Conservation (phyloP, 768 basidiomycete genomes). For the Mycena albidolilacea region DNA sequence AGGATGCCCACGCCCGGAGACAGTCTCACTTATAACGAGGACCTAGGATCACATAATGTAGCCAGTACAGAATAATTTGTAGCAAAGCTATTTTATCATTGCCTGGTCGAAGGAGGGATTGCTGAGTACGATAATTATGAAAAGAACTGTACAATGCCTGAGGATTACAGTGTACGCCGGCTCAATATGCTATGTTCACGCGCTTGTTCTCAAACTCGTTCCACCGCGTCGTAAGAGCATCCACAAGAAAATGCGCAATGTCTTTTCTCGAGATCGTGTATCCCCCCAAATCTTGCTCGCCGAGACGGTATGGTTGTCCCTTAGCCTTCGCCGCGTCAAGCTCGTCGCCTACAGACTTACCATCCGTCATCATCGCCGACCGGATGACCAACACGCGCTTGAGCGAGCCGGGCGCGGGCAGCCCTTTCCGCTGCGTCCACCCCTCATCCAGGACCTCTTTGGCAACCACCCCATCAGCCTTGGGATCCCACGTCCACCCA, state of each 20-base stretch:
- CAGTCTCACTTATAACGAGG: too few relatives aligned
- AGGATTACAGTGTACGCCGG: too few relatives aligned
- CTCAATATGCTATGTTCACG: background rate
- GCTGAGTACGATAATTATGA: too few relatives aligned
- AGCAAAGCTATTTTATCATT: too few relatives aligned
- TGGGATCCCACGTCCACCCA: conserved; percentile 65
- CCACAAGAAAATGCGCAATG: conserved; percentile 66
- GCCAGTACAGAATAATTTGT: too few relatives aligned
- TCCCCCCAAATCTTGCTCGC: conserved; percentile 48
- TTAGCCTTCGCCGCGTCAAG: conserved; percentile 42
- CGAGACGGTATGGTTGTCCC: conserved; percentile 52
- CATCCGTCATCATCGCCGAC: conserved; percentile 72
- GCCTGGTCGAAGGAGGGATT: too few relatives aligned
- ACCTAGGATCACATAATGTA: too few relatives aligned
- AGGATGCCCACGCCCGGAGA: too few relatives aligned
- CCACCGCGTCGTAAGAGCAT: conserved; percentile 43
- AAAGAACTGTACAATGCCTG: too few relatives aligned
- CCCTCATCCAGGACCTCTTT: conserved; percentile 50
- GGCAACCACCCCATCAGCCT: conserved; percentile 57
- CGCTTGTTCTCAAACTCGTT: conserved; percentile 2
- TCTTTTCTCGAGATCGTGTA: conserved; percentile 71
- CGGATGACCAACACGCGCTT: conserved; percentile 59
- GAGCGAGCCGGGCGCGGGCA: conserved; percentile 53
- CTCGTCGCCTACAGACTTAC: conserved; percentile 49
- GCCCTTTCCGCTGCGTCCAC: conserved; percentile 51